Evolutionary conservation across 2,329 filamentous ascomycete genomes (phyloP), one percentile per base, ranked within the genome.

Genomic region (Sclerotinia nivalis): DNA sequence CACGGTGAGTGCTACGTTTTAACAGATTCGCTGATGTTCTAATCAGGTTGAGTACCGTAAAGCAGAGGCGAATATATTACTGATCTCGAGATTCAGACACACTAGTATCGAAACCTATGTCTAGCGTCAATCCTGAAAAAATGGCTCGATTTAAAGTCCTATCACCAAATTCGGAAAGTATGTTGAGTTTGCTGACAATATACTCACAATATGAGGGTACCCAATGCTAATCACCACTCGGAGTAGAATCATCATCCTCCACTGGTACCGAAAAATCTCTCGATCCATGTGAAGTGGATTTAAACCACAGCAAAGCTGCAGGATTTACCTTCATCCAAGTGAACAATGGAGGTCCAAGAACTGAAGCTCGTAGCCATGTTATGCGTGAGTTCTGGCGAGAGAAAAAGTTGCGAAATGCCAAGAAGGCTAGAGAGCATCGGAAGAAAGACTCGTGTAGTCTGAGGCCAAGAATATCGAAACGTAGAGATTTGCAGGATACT

Each of bases 331-430:
- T 62, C 6, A 47, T 69, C 47, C 58, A 64, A 28, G 58, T 69
- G 34, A 58, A 25, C 47, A 34, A 52, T 18, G 34, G 31, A 54
- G 49, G 58, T 12, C 13, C 58, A 20, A 50, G 58, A 45, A 69
- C n/a, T 15, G 56, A 20, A 10, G 58, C 66, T 20, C 66, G 49
- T 31, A 69, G 58, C 37, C 58, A 56, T 64, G 37, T 65, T 22
- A 65, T 56, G 59, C 67, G 67, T 28, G 49, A 64, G 20, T 65
- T 64, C n/a, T 69, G 67, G 50, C 25, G 28, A 15, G 47, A 55
- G 31, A 69, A 55, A 34, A 69, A 25, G 49, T 10, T 64, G 22
- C 67, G 56, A 28, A 56, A 20, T 12, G 9, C 13, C 9, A 45
- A 52, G 28, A 49, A 56, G 10, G 7, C 37, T 18, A 40, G 43